phyloP scores from a whole-genome alignment of 306 rosid species.

The Cotoneaster glaucophyllus region DNA sequence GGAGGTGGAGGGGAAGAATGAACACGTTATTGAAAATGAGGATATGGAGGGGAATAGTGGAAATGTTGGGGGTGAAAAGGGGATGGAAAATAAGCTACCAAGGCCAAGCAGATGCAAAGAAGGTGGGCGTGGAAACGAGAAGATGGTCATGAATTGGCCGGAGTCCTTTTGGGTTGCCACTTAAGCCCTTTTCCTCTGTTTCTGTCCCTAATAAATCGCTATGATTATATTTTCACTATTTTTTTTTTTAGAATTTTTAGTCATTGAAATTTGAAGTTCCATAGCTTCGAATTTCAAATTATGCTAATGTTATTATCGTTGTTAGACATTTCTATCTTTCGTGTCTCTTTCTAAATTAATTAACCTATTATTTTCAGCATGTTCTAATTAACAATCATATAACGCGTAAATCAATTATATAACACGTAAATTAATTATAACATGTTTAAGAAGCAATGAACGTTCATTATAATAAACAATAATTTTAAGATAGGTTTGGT shows the following conservation, averaged over 20 bases:
- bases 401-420: no score
- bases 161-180: conserved; percentile 35
- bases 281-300: conserved; percentile 24
- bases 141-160: conserved; percentile 26
- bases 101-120: conserved; percentile 61
- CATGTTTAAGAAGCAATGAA: background rate
- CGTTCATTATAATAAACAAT: background rate
- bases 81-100: conserved; percentile 21
- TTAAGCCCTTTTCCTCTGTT: conserved; percentile 6
- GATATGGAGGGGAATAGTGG: conserved; percentile 35
- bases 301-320: conserved; percentile 58
- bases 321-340: conserved; percentile 20
- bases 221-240: background rate
- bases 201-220: conserved; percentile 10
- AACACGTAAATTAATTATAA: background rate
- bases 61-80: conserved; percentile 34
- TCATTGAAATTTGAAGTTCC: conserved; percentile 20
- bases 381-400: background rate
- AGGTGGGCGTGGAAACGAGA: conserved; percentile 37
- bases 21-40: background rate
- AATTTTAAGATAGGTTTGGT: background rate
- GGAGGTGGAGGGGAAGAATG: background rate
- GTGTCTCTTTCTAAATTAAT: background rate
- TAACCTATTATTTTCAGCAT: background rate
- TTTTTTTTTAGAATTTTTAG: conserved; percentile 5